A percentile compares a stretch with the other conserved stretches of the same genome.
phyloP scores from a whole-genome alignment of 352 stramenopile genomes.

The Phytopythium chamaehyphon region DNA sequence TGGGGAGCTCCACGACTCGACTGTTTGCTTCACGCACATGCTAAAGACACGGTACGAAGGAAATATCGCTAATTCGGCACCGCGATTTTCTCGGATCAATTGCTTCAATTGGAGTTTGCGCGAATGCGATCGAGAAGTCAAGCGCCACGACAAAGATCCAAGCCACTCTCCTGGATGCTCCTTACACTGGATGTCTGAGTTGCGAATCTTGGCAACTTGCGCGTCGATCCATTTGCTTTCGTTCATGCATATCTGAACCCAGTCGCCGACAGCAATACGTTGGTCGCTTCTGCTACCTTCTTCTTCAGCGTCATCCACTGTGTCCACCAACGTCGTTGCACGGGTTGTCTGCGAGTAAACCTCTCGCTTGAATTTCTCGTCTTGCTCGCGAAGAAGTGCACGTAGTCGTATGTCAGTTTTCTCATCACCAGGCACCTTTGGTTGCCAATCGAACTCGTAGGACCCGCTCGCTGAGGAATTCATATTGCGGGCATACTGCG shows the following conservation, averaged over 20 bases:
- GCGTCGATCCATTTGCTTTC: constrained; percentile 8
- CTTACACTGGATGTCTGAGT: constrained; percentile 13
- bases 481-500: constrained; percentile 18
- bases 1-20: constrained; percentile 26
- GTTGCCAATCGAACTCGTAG: constrained; percentile 12
- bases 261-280: constrained; percentile 13
- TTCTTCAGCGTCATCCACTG: constrained; percentile 1
- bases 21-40: constrained; percentile 24
- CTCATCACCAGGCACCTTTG: neutral
- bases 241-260: constrained; percentile 7
- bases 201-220: constrained; percentile 11
- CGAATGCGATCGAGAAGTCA: constrained; percentile 1
- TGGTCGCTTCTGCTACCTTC: neutral
- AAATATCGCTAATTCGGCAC: constrained; percentile 23
- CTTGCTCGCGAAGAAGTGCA: constrained; percentile 22
- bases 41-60: constrained; percentile 23
- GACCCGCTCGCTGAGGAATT: constrained; percentile 18
- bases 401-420: constrained; percentile 16
- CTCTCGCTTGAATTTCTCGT: constrained; percentile 21
- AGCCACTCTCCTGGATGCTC: constrained; percentile 19
- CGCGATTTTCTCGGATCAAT: constrained; percentile 16
- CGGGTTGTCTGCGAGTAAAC: constrained; percentile 15
- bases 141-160: constrained; percentile 17
- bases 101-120: constrained; percentile 11
- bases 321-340: neutral